These are phyloP conservation scores for Colletotrichum sp. DNA, from an alignment of 2,329 filamentous ascomycete species.

Conservation along the genomic window DNA sequence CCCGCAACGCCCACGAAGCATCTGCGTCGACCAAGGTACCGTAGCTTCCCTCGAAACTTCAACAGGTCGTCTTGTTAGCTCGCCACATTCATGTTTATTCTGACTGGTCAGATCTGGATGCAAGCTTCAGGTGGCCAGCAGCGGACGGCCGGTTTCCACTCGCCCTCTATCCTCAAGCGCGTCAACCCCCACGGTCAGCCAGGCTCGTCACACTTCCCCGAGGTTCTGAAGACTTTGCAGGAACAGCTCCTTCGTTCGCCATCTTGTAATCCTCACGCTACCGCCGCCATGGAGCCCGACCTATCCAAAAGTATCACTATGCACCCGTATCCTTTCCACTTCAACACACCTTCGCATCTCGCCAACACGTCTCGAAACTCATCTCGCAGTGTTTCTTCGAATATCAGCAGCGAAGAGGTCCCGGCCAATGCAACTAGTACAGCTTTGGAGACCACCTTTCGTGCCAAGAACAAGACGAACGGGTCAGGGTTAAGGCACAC, in stretches of 20 bases:
- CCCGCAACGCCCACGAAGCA: background rate
- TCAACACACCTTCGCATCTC: constrained; percentile 34
- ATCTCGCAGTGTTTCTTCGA: background rate
- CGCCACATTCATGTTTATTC: background rate
- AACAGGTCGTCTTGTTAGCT: background rate
- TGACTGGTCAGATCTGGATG: background rate
- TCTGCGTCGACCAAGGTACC: background rate
- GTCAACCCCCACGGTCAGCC: background rate
- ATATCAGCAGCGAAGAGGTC: constrained; percentile 24
- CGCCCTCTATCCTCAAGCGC: background rate
- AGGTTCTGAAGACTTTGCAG: background rate
- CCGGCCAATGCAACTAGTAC: constrained; percentile 45
- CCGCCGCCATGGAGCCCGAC: background rate
- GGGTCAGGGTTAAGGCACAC: constrained; percentile 49
- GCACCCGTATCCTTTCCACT: constrained; percentile 49
- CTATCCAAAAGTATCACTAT: constrained; percentile 39
- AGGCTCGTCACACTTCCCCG: background rate
- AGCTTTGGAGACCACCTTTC: constrained; percentile 43
- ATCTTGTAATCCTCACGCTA: background rate
- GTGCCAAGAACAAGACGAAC: constrained; percentile 34
- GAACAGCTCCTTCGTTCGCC: background rate
- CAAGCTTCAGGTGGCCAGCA: background rate
- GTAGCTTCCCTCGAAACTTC: background rate
- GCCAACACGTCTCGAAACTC: constrained; percentile 24
- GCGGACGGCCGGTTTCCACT: background rate